phyloP scores from a whole-genome alignment of 371 early-diverging fungal species.

The Mucor racemosus region DNA sequence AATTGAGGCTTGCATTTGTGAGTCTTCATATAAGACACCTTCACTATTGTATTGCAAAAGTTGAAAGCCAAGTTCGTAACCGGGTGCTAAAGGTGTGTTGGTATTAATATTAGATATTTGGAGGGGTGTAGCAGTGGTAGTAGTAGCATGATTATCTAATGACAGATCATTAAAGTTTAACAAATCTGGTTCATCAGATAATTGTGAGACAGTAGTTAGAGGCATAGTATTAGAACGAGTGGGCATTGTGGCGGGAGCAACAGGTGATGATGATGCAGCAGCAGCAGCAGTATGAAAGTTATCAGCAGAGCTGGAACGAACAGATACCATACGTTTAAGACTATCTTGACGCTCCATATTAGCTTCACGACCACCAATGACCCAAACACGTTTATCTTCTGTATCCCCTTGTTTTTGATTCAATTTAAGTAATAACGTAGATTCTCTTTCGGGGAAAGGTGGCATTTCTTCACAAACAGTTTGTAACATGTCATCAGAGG shows the following conservation, averaged over 20 bases:
- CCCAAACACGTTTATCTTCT: constrained; percentile 95
- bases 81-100: constrained; percentile 50
- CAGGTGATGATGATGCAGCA: neutral
- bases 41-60: constrained; percentile 68
- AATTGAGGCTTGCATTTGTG: constrained; percentile 82
- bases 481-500: constrained; percentile 87
- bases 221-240: constrained; percentile 29
- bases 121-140: neutral
- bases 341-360: constrained; percentile 61
- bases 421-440: constrained; percentile 80
- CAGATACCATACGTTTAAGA: constrained; percentile 50
- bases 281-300: constrained; percentile 12
- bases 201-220: neutral
- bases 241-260: constrained; percentile 8
- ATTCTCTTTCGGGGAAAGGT: constrained; percentile 93
- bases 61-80: constrained; percentile 64
- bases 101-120: constrained; percentile 23
- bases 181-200: constrained; percentile 34
- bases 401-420: constrained; percentile 87
- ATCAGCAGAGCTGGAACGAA: constrained; percentile 40
- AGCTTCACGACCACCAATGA: constrained; percentile 89
- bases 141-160: constrained; percentile 6
- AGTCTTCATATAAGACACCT: constrained; percentile 92
- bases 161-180: constrained; percentile 42
- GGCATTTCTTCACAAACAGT: constrained; percentile 97